Conservation (phyloP, 2,329 filamentous ascomycete genomes). For the Sarocladiaceae sp. region DNA sequence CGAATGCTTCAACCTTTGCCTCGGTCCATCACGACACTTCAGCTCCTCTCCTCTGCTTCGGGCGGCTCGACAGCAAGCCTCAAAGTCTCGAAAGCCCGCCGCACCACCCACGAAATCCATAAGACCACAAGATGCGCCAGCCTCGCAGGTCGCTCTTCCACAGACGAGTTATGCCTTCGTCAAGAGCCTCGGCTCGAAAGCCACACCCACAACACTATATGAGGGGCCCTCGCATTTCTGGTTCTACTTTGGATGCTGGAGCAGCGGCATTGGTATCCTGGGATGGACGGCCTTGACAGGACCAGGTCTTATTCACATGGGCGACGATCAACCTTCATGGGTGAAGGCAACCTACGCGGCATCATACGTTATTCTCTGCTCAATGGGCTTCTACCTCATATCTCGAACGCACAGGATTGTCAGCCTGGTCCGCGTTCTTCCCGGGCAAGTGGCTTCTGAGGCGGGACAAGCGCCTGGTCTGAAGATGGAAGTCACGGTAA, state of each 20-base stretch:
- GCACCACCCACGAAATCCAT: conserved; percentile 11
- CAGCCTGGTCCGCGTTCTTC: conserved; percentile 49
- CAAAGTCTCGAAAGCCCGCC: conserved; percentile 11
- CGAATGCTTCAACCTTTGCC: conserved; percentile 13
- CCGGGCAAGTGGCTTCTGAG: conserved; percentile 19
- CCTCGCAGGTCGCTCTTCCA: background rate
- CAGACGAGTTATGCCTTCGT: conserved; percentile 37
- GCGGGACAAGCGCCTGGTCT: conserved; percentile 22
- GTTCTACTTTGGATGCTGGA: conserved; percentile 56
- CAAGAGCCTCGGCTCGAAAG: conserved; percentile 48
- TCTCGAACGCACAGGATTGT: conserved; percentile 53
- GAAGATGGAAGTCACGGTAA: conserved; percentile 46
- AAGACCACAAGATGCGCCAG: background rate
- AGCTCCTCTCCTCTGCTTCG: conserved; percentile 20
- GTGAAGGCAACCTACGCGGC: conserved; percentile 50
- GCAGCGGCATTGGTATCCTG: conserved; percentile 38
- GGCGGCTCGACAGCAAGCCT: conserved; percentile 15
- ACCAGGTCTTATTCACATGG: conserved; percentile 26
- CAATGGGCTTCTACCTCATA: conserved; percentile 54
- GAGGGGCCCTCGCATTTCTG: conserved; percentile 57
- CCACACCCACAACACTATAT: conserved; percentile 56
- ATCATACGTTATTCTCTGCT: conserved; percentile 53
- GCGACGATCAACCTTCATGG: conserved; percentile 47
- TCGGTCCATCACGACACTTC: conserved; percentile 22
- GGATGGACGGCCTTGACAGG: conserved; percentile 29